Conservation (phyloP, 2,329 filamentous ascomycete species). For the Diaporthe capsici region DNA sequence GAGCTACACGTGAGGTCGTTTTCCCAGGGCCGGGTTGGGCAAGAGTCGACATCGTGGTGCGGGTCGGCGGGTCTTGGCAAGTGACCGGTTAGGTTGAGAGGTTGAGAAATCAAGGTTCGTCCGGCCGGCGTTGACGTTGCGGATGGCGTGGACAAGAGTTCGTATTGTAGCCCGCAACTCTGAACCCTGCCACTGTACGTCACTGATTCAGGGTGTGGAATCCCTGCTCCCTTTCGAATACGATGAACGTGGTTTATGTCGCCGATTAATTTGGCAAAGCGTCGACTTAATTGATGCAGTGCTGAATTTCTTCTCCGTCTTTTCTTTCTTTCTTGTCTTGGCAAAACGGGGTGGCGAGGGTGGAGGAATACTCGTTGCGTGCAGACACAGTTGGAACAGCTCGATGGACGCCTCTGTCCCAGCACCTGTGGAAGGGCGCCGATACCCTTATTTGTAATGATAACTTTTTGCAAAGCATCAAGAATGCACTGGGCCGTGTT, state of each 20-base stretch:
- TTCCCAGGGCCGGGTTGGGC: neutral
- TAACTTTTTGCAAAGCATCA: too few species aligned
- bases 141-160: neutral
- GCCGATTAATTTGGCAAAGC: neutral
- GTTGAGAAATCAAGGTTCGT: neutral
- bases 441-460: too few species aligned
- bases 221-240: neutral
- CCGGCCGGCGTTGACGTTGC: neutral
- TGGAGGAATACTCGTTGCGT: too few species aligned
- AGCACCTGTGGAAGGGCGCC: too few species aligned
- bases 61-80: neutral
- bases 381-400: too few species aligned
- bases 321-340: neutral
- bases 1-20: neutral
- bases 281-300: neutral
- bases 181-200: conserved; percentile 17
- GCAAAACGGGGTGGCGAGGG: too few species aligned
- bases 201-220: conserved; percentile 14
- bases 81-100: too few species aligned
- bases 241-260: neutral
- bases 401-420: too few species aligned
- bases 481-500: too few species aligned
- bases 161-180: neutral
- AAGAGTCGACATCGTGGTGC: neutral
- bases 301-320: too few species aligned